phyloP scores from a whole-genome alignment of 2,329 filamentous ascomycete genomes.

The Phyllosticta citriasiana region DNA sequence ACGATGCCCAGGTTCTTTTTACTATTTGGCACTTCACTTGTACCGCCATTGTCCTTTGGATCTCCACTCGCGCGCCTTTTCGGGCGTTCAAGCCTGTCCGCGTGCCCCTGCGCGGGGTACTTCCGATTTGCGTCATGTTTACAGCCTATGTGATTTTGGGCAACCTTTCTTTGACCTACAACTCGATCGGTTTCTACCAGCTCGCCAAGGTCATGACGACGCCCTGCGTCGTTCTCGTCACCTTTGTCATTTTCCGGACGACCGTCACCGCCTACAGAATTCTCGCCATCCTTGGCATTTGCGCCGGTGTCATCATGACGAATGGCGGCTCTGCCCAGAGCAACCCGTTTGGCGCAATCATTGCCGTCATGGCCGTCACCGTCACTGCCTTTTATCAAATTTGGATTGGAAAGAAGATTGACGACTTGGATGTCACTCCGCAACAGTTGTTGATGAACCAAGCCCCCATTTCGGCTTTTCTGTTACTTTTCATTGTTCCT shows the following conservation, averaged over 20 bases:
- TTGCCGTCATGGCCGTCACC: conserved; percentile 34
- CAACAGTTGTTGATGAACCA: conserved; percentile 38
- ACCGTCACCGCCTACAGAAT: conserved; percentile 32
- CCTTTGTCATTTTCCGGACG: conserved; percentile 35
- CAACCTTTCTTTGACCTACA: conserved; percentile 37
- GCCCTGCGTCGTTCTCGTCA: conserved; percentile 36
- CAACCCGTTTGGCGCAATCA: conserved; percentile 31
- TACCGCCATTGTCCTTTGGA: conserved; percentile 34
- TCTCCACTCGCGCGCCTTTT: conserved; percentile 33
- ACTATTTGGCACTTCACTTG: conserved; percentile 40
- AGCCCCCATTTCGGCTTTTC: conserved; percentile 35
- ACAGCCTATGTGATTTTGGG: conserved; percentile 37
- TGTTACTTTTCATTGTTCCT: conserved; percentile 34
- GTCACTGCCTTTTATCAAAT: conserved; percentile 39
- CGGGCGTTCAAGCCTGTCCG: conserved; percentile 36
- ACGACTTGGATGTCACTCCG: conserved; percentile 34
- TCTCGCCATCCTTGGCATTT: conserved; percentile 32
- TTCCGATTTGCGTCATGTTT: conserved; percentile 38
- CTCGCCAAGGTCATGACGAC: conserved; percentile 41
- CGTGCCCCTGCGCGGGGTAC: conserved; percentile 34
- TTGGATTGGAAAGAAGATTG: conserved; percentile 41
- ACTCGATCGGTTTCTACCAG: conserved; percentile 39
- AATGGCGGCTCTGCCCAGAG: conserved; percentile 33
- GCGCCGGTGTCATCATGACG: conserved; percentile 35
- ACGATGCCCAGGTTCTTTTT: conserved; percentile 36